A percentile compares a stretch with the other conserved stretches of the same genome.
phyloP scores from a whole-genome alignment of 208 protist species.

The Trichomonas tenax region DNA sequence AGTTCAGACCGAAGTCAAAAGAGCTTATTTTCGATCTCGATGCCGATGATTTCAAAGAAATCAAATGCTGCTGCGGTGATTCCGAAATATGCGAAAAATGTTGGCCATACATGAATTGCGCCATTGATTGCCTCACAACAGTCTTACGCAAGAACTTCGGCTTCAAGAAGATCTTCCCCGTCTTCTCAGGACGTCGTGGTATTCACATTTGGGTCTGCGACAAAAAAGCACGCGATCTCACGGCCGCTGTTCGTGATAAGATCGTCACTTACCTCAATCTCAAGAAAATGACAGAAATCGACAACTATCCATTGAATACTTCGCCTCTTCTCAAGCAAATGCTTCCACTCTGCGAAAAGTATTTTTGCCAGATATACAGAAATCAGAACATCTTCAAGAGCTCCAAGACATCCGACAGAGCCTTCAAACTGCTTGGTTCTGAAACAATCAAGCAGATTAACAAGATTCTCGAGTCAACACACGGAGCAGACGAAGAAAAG shows the following conservation, averaged over 20 bases:
- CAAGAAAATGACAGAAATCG: not conserved
- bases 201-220: slow-evolving; percentile 97
- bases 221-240: slow-evolving; percentile 57
- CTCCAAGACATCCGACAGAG: not conserved
- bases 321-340: not conserved
- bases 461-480: not conserved
- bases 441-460: not conserved
- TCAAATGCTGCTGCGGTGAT: slow-evolving; percentile 71
- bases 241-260: slow-evolving; percentile 62
- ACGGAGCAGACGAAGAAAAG: not conserved
- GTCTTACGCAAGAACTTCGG: slow-evolving; percentile 69
- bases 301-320: not conserved
- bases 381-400: slow-evolving; percentile 34
- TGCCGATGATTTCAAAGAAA: slow-evolving; percentile 95
- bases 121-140: slow-evolving; percentile 63
- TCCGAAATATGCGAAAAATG: slow-evolving; percentile 75
- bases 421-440: not conserved
- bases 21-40: slow-evolving; percentile 99
- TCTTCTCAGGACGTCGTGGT: slow-evolving; percentile 91
- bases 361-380: slow-evolving; percentile 24
- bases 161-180: slow-evolving; percentile 81
- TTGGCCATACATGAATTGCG: slow-evolving; percentile 84
- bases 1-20: slow-evolving; percentile 54
- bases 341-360: not conserved
- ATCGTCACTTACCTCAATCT: slow-evolving; percentile 69